Evolutionary conservation across 2,329 filamentous ascomycete species (phyloP).

Genomic region (Xylariaceae sp.): DNA sequence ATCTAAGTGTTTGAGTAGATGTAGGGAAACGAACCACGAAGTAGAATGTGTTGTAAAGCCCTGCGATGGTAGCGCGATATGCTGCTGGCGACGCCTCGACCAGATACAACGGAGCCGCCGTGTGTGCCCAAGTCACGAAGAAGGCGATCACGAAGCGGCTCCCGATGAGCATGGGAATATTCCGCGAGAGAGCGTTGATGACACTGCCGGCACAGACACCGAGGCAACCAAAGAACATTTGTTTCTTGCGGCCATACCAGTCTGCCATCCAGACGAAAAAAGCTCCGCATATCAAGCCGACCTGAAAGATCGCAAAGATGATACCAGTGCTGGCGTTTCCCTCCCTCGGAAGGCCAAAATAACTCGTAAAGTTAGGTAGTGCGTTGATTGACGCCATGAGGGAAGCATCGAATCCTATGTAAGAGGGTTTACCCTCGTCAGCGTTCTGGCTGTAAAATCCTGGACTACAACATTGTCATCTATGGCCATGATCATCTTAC

Average conservation of each 20-base stretch:
- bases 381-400: slow-evolving; percentile 49
- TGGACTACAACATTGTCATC: too few relatives aligned
- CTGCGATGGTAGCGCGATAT: slow-evolving; percentile 60
- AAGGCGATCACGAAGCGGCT: slow-evolving; percentile 53
- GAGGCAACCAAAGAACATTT: slow-evolving; percentile 49
- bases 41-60: slow-evolving; percentile 51
- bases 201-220: slow-evolving; percentile 54
- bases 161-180: slow-evolving; percentile 52
- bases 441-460: too few relatives aligned
- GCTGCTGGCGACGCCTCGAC: slow-evolving; percentile 63
- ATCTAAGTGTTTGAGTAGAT: too few relatives aligned
- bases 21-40: too few relatives aligned
- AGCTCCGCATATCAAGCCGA: slow-evolving; percentile 47
- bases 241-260: slow-evolving; percentile 46
- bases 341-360: slow-evolving; percentile 40
- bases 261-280: slow-evolving; percentile 49
- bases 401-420: slow-evolving; percentile 46
- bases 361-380: slow-evolving; percentile 44
- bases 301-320: slow-evolving; percentile 48
- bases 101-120: slow-evolving; percentile 61
- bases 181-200: slow-evolving; percentile 50
- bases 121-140: slow-evolving; percentile 58
- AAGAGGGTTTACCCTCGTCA: too few relatives aligned
- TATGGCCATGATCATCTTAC: slow-evolving; percentile 32
- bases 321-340: slow-evolving; percentile 47